These are phyloP conservation scores for Euptelea pleiosperma DNA, from an alignment of 164 flowering plant genomes.

Conservation along the genomic window DNA sequence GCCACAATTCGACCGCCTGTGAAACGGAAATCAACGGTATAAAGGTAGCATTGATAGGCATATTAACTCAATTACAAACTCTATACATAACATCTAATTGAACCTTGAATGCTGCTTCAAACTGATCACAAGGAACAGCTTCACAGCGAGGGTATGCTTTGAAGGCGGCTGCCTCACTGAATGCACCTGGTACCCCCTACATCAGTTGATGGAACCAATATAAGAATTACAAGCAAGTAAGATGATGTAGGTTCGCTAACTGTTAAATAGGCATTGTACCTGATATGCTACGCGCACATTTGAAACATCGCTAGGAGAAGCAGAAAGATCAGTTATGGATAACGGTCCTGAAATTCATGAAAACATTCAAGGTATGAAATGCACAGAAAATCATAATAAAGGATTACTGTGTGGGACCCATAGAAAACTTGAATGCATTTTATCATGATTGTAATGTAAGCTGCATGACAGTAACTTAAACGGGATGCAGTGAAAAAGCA, in stretches of 20 bases:
- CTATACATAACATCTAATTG: neutral
- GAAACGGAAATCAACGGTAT: constrained; percentile 15
- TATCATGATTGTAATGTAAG: no score
- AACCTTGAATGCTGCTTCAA: constrained; percentile 68
- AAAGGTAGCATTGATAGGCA: no score
- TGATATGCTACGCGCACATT: constrained; percentile 54
- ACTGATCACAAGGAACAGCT: constrained; percentile 66
- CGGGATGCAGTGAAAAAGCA: no score
- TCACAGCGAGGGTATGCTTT: constrained; percentile 67
- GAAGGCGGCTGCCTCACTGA: constrained; percentile 60
- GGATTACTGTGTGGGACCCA: no score
- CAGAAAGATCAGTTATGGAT: constrained; percentile 39
- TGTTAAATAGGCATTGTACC: constrained; percentile 28
- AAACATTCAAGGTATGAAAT: constrained; percentile 1
- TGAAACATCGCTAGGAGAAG: constrained; percentile 27
- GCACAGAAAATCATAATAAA: no score
- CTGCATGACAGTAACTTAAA: no score
- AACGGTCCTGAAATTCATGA: constrained; percentile 43
- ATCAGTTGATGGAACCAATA: constrained; percentile 12
- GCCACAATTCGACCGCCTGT: constrained; percentile 75
- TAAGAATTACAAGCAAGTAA: neutral
- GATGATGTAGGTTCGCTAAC: neutral
- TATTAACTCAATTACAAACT: neutral
- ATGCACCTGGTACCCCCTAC: constrained; percentile 62
- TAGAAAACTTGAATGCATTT: no score